Percentiles rank a stretch among this genome's conserved stretches.
phyloP scores from a whole-genome alignment of 352 stramenopile genomes.

The Phytopythium cucurbitacearum region DNA sequence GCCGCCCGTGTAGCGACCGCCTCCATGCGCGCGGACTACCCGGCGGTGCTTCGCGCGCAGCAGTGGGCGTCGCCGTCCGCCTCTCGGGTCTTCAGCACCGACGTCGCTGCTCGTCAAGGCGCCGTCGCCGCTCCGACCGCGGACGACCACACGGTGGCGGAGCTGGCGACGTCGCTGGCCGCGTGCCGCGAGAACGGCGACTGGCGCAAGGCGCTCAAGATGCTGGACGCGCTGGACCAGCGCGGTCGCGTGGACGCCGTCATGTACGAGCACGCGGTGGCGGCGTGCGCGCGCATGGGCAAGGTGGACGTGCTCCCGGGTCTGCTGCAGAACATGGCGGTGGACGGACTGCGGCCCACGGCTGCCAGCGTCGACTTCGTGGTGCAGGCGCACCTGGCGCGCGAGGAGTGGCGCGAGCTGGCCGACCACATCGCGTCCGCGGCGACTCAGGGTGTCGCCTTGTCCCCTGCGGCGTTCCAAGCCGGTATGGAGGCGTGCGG shows the following conservation, averaged over 20 bases:
- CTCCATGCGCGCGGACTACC: conserved; percentile 10
- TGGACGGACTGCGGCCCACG: conserved; percentile 61
- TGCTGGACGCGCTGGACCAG: conserved; percentile 68
- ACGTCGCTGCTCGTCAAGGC: conserved; percentile 15
- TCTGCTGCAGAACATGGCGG: conserved; percentile 73
- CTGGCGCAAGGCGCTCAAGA: conserved; percentile 69
- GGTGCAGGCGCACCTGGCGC: conserved; percentile 71
- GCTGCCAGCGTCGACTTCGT: conserved; percentile 73
- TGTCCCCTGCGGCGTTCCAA: conserved; percentile 70
- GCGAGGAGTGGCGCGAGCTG: conserved; percentile 60
- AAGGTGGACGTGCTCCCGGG: conserved; percentile 75
- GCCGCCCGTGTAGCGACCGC: background rate
- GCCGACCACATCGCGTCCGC: conserved; percentile 40
- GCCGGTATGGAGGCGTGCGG: conserved; percentile 71
- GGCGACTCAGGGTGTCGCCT: conserved; percentile 34
- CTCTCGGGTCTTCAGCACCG: background rate
- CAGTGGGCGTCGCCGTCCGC: background rate
- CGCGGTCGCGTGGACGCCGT: conserved; percentile 41
- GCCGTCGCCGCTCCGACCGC: conserved; percentile 6
- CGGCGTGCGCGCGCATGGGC: conserved; percentile 70
- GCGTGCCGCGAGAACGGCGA: conserved; percentile 55
- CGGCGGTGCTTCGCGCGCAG: conserved; percentile 10
- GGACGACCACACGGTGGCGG: conserved; percentile 12
- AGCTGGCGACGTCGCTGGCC: conserved; percentile 39
- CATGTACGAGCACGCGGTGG: conserved; percentile 84